Evolutionary conservation across 1,284 basidiomycete genomes (phyloP).

Genomic region (Sutorius eximius): DNA sequence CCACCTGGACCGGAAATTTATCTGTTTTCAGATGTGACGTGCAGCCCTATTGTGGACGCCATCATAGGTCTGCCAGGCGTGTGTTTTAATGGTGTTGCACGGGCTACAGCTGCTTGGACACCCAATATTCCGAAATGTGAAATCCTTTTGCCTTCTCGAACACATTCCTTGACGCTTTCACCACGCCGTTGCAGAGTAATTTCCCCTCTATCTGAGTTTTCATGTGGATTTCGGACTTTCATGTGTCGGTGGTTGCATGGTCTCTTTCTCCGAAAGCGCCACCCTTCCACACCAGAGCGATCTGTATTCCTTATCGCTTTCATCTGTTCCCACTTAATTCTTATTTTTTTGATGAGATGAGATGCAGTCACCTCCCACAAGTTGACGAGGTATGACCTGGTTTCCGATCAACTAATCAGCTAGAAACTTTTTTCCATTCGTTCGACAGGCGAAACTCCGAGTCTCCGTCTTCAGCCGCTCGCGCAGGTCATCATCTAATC

Average conservation of each 20-base stretch:
- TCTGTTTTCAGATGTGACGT: slow-evolving; percentile 23
- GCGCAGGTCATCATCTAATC: slow-evolving; percentile 15
- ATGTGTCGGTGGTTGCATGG: slow-evolving; percentile 31
- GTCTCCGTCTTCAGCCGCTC: slow-evolving; percentile 20
- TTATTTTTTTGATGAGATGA: slow-evolving; percentile 18
- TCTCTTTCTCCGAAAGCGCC: slow-evolving; percentile 28
- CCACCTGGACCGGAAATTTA: slow-evolving; percentile 21
- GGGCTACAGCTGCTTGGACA: slow-evolving; percentile 8
- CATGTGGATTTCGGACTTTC: slow-evolving; percentile 34
- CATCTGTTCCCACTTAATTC: slow-evolving; percentile 21
- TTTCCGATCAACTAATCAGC: slow-evolving; percentile 16
- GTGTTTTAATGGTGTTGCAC: slow-evolving; percentile 11
- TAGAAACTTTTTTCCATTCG: slow-evolving; percentile 24
- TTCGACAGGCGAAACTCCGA: slow-evolving; percentile 18
- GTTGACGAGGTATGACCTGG: slow-evolving; percentile 14
- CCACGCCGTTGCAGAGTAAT: slow-evolving; percentile 16
- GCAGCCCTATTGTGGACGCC: slow-evolving; percentile 16
- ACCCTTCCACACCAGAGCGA: slow-evolving; percentile 17
- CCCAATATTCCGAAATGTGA: slow-evolving; percentile 13
- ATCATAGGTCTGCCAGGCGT: slow-evolving; percentile 3
- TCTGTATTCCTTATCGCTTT: slow-evolving; percentile 21
- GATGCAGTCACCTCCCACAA: slow-evolving; percentile 13
- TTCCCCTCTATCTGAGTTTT: slow-evolving; percentile 34
- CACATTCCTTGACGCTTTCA: slow-evolving; percentile 7
- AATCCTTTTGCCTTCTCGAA: slow-evolving; percentile 10